Base-by-base conservation (phyloP, 1,284 basidiomycete genomes). In the Trichosporon asahii region DNA sequence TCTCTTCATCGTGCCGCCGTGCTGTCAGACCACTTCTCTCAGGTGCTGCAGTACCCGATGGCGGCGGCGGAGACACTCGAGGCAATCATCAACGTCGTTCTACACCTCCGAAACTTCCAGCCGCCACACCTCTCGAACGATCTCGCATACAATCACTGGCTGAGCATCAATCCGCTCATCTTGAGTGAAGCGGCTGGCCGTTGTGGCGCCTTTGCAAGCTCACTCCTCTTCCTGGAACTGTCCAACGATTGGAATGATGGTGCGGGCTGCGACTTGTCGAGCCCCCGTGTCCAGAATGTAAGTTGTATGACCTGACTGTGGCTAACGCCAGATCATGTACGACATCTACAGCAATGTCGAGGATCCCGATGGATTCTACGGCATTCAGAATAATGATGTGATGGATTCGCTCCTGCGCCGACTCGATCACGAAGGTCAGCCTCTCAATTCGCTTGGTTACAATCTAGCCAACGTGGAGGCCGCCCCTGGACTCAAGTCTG, bases 331-430 rank as follows among this genome's bases (percentile, higher is more conserved):
- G 82, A 86, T 95, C 37, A 85, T 98, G 61, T 97, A 95, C 82
- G 89, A 91, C 67, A 94, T 98, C 66, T 99, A 98, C 80, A 90
- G 89, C 72, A 92, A 94, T 77, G 94, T 99, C 70, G 94, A 97
- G 77, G 96, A 99, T 77, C 95, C 95, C 0, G 96, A 99, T 77
- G 94, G 96, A 0, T 99, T 99, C 80, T 99, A 99, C 81, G 94
- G 94, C 1, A 93, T 98, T 72, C 87, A 90, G 72, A 83, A 84
- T 33, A 88, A 89, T n/a, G 89, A 98, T 76, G 87, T 93, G 14
- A 87, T 88, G 31, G 87, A 89, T 55, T 91, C 94, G 69, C 86
- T 98, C 40, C 86, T 95, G 57, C 90, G 89, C 72, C 89, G 93
- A 3, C 90, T 96, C 70, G 91, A 94, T 75, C 96, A 99, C 76